A percentile compares a stretch with the other conserved stretches of the same genome.
phyloP scores from a whole-genome alignment of 768 basidiomycete species.

The Mycena maculata region DNA sequence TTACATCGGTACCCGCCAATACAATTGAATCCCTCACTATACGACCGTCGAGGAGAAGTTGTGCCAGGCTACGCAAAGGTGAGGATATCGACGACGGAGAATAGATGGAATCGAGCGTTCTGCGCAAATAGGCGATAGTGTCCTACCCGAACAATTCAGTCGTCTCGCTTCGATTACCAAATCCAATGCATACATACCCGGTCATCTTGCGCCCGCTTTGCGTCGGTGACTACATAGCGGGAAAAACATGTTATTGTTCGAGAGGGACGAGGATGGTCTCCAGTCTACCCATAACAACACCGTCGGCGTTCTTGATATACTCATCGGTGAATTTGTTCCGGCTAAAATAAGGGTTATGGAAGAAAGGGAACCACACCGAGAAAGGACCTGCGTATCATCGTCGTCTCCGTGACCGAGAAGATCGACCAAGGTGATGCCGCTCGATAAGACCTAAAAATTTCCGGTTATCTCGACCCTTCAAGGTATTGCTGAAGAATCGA shows the following conservation, averaged over 20 bases:
- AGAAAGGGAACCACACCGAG: too few species aligned
- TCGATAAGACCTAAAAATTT: conserved; percentile 10
- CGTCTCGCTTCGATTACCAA: too few species aligned
- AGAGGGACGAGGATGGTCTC: not conserved
- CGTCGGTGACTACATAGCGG: conserved; percentile 1
- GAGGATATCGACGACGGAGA: too few species aligned
- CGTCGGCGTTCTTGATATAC: conserved; percentile 13
- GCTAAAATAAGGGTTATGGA: not conserved
- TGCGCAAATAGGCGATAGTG: not conserved
- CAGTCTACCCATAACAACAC: conserved; percentile 9
- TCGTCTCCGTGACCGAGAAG: conserved; percentile 21
- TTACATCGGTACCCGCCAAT: too few species aligned
- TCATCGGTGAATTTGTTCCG: not conserved
- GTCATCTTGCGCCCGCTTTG: conserved; percentile 13
- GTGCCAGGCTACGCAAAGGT: too few species aligned
- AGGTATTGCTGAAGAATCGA: not conserved
- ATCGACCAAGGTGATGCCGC: conserved; percentile 12
- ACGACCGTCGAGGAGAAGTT: too few species aligned
- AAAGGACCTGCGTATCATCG: conserved; percentile 10
- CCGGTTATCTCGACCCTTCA: conserved; percentile 11
- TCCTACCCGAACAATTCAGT: not conserved
- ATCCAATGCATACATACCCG: not conserved
- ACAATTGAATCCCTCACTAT: too few species aligned
- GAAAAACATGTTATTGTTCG: not conserved
- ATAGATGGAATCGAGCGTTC: too few species aligned